phyloP scores from a whole-genome alignment of 2,329 filamentous ascomycete genomes.

The Calonectria ilicicola region DNA sequence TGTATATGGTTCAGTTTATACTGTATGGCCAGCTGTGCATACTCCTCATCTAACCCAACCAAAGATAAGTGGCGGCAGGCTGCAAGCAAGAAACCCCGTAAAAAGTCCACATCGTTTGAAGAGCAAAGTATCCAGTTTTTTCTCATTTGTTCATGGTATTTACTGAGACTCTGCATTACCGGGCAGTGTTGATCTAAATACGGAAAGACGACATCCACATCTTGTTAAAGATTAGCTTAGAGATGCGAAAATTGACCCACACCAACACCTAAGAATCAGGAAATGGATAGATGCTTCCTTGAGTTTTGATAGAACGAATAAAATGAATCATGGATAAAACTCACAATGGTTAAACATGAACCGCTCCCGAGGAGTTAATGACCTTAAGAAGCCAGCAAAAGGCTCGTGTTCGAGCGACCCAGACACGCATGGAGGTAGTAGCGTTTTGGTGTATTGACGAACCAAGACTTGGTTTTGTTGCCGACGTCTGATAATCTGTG shows the following conservation, averaged over 20 bases:
- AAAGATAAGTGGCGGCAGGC: slow-evolving; percentile 25
- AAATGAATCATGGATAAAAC: neutral
- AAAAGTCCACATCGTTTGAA: slow-evolving; percentile 23
- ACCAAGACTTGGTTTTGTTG: neutral
- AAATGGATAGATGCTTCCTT: neutral
- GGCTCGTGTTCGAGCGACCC: slow-evolving; percentile 25
- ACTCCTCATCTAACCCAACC: neutral
- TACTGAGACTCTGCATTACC: slow-evolving; percentile 8
- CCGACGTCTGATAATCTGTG: neutral
- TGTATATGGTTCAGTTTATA: slow-evolving; percentile 26
- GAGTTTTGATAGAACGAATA: neutral
- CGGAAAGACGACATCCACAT: slow-evolving; percentile 22
- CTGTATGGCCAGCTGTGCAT: slow-evolving; percentile 20
- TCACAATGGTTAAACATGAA: slow-evolving; percentile 31
- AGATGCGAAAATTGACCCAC: neutral
- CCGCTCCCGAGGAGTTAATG: slow-evolving; percentile 8
- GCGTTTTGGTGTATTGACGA: neutral
- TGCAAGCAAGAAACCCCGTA: slow-evolving; percentile 26
- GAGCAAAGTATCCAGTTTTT: slow-evolving; percentile 27
- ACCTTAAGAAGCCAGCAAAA: slow-evolving; percentile 25
- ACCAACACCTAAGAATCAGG: too few species aligned
- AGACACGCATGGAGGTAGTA: neutral
- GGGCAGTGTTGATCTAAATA: slow-evolving; percentile 19
- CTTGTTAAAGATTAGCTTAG: slow-evolving; percentile 1
- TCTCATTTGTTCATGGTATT: neutral